Conservation (phyloP, 2,329 filamentous ascomycete species). For the Lachnellula subtilissima region DNA sequence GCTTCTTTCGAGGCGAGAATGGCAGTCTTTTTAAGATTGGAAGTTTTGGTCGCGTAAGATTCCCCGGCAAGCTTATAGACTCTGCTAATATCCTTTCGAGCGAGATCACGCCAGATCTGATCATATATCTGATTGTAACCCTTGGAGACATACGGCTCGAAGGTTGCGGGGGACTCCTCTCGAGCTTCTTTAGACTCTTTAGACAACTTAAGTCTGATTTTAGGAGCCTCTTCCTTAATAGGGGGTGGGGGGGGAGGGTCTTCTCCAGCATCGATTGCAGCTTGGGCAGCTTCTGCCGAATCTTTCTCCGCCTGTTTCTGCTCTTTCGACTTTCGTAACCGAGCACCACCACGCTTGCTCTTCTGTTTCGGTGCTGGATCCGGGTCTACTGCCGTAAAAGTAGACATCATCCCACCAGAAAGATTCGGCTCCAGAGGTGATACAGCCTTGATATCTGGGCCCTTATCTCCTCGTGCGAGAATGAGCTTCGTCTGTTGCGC, state of each 20-base stretch:
- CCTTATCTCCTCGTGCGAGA: constrained; percentile 81
- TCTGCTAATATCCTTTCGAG: constrained; percentile 89
- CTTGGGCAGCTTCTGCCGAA: constrained; percentile 82
- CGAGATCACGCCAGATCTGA: constrained; percentile 93
- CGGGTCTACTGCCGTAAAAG: constrained; percentile 59
- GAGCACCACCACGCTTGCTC: constrained; percentile 46
- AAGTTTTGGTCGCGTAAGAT: constrained; percentile 79
- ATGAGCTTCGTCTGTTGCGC: constrained; percentile 85
- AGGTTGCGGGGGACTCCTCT: constrained; percentile 39
- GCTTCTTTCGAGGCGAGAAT: constrained; percentile 96
- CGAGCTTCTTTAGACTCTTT: constrained; percentile 38
- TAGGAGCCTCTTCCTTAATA: constrained; percentile 32
- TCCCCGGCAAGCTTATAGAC: constrained; percentile 82
- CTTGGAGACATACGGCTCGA: constrained; percentile 67
- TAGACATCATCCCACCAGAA: constrained; percentile 79
- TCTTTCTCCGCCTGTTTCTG: constrained; percentile 78
- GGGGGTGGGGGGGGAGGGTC: constrained; percentile 55
- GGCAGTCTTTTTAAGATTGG: constrained; percentile 97
- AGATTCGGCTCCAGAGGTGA: constrained; percentile 72
- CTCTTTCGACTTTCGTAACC: constrained; percentile 87
- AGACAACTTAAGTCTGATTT: constrained; percentile 59
- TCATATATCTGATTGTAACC: constrained; percentile 96
- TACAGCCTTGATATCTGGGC: constrained; percentile 60
- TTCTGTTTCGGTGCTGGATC: constrained; percentile 44
- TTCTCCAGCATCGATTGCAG: constrained; percentile 73